Evolutionary conservation across 257 asterid genomes (phyloP).

Genomic region (Fraxinus excelsior): DNA sequence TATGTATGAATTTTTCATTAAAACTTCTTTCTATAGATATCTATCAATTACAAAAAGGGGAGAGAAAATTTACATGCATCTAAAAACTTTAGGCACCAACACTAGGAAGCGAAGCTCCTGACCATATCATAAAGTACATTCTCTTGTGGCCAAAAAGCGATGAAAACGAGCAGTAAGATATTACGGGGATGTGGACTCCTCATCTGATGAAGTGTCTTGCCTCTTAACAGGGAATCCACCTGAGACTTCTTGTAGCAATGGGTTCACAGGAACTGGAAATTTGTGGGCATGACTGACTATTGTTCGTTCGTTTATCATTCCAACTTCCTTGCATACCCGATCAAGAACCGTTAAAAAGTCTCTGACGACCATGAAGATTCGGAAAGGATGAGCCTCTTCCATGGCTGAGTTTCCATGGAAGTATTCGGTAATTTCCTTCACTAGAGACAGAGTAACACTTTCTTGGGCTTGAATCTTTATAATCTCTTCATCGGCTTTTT

Average conservation of each 20-base stretch:
- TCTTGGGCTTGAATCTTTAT: slow-evolving; percentile 83
- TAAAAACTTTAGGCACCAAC: slow-evolving; percentile 26
- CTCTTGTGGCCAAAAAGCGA: slow-evolving; percentile 30
- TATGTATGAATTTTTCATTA: too few species aligned
- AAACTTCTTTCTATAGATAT: too few species aligned
- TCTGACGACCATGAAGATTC: slow-evolving; percentile 91
- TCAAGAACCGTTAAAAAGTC: slow-evolving; percentile 79
- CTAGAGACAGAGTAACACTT: slow-evolving; percentile 68
- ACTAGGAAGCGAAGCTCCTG: slow-evolving; percentile 26
- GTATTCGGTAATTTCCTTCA: slow-evolving; percentile 92
- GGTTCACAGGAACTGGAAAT: slow-evolving; percentile 90
- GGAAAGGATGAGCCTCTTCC: slow-evolving; percentile 94
- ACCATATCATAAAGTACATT: slow-evolving; percentile 34
- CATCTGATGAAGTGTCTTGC: slow-evolving; percentile 49
- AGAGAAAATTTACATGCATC: slow-evolving; percentile 26
- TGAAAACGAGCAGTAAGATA: slow-evolving; percentile 6
- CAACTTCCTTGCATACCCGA: slow-evolving; percentile 92
- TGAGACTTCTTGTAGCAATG: slow-evolving; percentile 62
- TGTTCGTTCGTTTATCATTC: slow-evolving; percentile 81
- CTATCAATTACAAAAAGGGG: slow-evolving; percentile 26
- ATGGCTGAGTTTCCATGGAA: slow-evolving; percentile 90
- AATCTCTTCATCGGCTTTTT: slow-evolving; percentile 79
- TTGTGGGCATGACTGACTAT: slow-evolving; percentile 68
- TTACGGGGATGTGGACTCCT: slow-evolving; percentile 44
- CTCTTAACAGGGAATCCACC: slow-evolving; percentile 39